Evolutionary conservation across 768 basidiomycete species (phyloP).

Genomic region (Calocybe cyanea): DNA sequence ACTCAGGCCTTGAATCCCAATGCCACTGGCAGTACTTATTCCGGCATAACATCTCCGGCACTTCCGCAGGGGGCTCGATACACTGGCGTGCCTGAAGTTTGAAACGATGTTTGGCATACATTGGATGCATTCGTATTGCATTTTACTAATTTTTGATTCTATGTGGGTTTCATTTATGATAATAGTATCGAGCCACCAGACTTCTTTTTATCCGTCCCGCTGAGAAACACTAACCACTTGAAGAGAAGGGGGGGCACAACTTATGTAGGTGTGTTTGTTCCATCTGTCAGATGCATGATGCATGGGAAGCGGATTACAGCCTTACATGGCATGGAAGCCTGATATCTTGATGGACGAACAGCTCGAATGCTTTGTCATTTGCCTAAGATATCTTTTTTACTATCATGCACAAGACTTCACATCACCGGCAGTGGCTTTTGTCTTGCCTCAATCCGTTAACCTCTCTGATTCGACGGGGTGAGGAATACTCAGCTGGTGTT

Average conservation of each 20-base stretch:
- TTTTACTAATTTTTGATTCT: neutral
- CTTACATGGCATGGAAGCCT: neutral
- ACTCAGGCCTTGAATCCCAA: conserved; percentile 14
- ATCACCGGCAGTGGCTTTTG: too few relatives aligned
- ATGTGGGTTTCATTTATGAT: too few relatives aligned
- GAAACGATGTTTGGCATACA: neutral
- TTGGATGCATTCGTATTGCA: conserved; percentile 1
- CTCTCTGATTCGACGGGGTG: too few relatives aligned
- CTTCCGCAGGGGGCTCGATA: conserved; percentile 18
- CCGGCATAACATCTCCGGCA: neutral
- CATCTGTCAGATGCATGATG: conserved; percentile 4
- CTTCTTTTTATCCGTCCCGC: neutral
- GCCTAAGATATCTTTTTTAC: too few relatives aligned
- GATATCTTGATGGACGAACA: conserved; percentile 1
- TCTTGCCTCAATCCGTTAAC: too few relatives aligned
- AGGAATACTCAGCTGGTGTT: too few relatives aligned
- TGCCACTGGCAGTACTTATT: conserved; percentile 18
- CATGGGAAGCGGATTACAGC: neutral
- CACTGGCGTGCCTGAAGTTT: conserved; percentile 29
- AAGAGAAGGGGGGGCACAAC: neutral
- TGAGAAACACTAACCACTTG: neutral
- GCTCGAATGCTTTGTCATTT: too few relatives aligned
- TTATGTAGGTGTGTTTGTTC: neutral
- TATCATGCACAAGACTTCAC: too few relatives aligned
- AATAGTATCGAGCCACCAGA: neutral